Evolutionary conservation across 495 filamentous ascomycete genomes (phyloP).

Genomic region (Sabuloglossum arenarium): DNA sequence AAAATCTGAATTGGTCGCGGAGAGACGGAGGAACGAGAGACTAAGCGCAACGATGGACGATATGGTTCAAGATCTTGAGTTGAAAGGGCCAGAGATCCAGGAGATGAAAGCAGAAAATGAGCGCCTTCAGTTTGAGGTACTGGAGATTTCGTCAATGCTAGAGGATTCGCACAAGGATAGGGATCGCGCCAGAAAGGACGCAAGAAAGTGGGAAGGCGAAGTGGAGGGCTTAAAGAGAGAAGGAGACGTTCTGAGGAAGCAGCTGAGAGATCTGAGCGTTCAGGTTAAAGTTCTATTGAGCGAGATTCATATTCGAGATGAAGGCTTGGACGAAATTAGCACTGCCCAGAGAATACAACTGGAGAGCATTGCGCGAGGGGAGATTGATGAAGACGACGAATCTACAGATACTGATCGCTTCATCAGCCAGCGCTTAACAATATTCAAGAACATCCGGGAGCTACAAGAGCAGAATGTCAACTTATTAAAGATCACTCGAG

Average conservation of each 20-base stretch:
- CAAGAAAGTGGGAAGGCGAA: conserved; percentile 52
- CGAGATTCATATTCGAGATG: conserved; percentile 57
- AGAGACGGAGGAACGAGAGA: conserved; percentile 48
- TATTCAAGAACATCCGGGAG: conserved; percentile 65
- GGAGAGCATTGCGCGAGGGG: conserved; percentile 43
- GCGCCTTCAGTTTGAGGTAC: conserved; percentile 46
- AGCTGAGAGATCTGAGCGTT: conserved; percentile 76
- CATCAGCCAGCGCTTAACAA: conserved; percentile 63
- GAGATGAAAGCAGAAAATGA: conserved; percentile 44
- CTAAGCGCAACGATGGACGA: conserved; percentile 60
- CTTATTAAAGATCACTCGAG: conserved; percentile 56
- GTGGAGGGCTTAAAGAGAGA: conserved; percentile 51
- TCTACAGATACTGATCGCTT: conserved; percentile 62
- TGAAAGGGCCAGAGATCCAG: conserved; percentile 36
- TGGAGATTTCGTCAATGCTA: conserved; percentile 54
- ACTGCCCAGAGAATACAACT: conserved; percentile 41
- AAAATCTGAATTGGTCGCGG: conserved; percentile 35
- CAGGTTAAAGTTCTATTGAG: conserved; percentile 77
- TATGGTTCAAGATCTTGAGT: conserved; percentile 43
- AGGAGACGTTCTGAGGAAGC: conserved; percentile 56
- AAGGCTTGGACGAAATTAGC: conserved; percentile 52
- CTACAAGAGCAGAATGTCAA: conserved; percentile 79
- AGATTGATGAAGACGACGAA: conserved; percentile 43
- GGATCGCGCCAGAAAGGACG: conserved; percentile 33
- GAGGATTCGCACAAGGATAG: conserved; percentile 33